Evolutionary conservation across 164 flowering plant species (phyloP).

Genomic region (Berberis thunbergii): DNA sequence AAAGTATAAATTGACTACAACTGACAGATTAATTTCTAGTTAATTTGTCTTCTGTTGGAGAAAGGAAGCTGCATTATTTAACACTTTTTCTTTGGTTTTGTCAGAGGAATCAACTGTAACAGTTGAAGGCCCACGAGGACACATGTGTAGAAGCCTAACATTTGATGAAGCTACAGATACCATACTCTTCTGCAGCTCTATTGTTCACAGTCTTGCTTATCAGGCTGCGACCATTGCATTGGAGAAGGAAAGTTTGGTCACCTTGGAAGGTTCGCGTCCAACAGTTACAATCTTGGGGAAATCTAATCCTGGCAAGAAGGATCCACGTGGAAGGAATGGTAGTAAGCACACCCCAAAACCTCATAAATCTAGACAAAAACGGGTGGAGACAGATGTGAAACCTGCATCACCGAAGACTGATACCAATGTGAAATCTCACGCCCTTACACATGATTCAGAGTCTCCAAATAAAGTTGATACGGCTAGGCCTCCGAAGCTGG

Average conservation of each 20-base stretch:
- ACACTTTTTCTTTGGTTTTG: conserved; percentile 10
- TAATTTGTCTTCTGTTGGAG: background rate
- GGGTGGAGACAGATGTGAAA: conserved; percentile 34
- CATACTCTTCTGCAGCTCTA: conserved; percentile 86
- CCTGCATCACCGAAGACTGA: conserved; percentile 24
- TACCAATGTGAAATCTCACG: conserved; percentile 32
- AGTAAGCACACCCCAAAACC: conserved; percentile 51
- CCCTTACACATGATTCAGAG: conserved; percentile 26
- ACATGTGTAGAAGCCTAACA: conserved; percentile 52
- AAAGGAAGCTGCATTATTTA: background rate
- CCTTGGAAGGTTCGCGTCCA: conserved; percentile 44
- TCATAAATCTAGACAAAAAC: conserved; percentile 42
- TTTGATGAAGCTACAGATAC: conserved; percentile 93
- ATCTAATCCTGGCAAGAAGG: conserved; percentile 31
- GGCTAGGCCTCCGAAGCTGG: conserved; percentile 66
- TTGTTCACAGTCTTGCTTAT: conserved; percentile 72
- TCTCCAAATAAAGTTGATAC: conserved; percentile 35
- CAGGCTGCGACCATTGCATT: conserved; percentile 73
- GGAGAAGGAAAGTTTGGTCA: conserved; percentile 45
- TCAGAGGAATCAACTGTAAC: conserved; percentile 59
- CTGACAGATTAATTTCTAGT: background rate
- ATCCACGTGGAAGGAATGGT: conserved; percentile 25
- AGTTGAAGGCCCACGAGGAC: conserved; percentile 39
- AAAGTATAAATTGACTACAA: too few species aligned
- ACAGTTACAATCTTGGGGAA: conserved; percentile 53